Evolutionary conservation across 1,139 yeast species (phyloP), one percentile per base, ranked within the genome.

Genomic region (Candida sojae): DNA sequence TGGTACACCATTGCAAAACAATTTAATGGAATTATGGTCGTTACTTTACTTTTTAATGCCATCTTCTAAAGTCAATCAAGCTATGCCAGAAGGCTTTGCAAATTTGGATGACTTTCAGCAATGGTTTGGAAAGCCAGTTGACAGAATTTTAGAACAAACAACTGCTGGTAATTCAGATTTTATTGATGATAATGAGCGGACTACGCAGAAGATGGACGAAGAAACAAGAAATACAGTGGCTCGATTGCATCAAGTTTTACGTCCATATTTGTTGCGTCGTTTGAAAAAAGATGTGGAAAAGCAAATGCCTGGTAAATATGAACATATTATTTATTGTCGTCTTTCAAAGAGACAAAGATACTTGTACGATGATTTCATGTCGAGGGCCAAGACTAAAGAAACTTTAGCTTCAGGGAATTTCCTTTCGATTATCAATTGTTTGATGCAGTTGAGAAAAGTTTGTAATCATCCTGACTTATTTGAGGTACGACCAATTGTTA

Each of bases 241-340:
- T 7, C 87, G 96, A 60, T 75, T 95, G 48, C 99, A 95, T 67
- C 96, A 90, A 63, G 96, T 95, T 21, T 73, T 95, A 57, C 79
- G 99, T 53, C 99, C 99, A 0, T 95, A 93, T 60, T 71, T 95
- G 43, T 72, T 95, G 51, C 83, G 99, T 62, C 84, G 99, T 55
- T 77, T 95, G 60, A 95, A 95, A 64, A 91, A 90, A 28, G 99
- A 95, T 66, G 99, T 95, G 11, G 99, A 95, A 60, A 90, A 93
- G 64, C 99, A 95, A 67, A 93, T 95, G 99, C 99, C 99, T 0
- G 97, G 89, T 1, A 95, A 95, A 63, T 88, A 90, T 64, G 99
- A 95, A 64, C 99, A 95, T 66, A 84, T 95, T 52, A 84, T 95
- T 6, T 90, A 88, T 61, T 95, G 99, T 70, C 82, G 96, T 34